Base-by-base conservation (phyloP, 1,284 basidiomycete species). In the Erythrobasidium hasegawianum region DNA sequence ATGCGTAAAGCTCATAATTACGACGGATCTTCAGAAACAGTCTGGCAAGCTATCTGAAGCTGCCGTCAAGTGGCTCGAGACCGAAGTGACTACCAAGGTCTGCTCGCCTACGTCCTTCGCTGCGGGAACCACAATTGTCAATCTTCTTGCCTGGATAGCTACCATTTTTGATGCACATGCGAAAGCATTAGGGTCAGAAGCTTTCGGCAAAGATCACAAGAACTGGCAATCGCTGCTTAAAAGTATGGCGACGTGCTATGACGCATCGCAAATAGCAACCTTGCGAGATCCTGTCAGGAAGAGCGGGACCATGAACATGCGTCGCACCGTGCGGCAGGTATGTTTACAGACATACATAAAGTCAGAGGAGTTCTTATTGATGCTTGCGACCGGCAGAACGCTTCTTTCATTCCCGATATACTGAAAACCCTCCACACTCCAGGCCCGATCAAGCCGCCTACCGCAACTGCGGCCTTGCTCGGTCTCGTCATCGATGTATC, bases 401-500 rank as follows among this genome's bases (percentile, higher is more conserved):
- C 59, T n/a, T 26, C 14, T 11, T 10, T 59, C 4, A 60, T 70
- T 13, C 55, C 65, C n/a, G 38, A 54, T 16, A 29, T 64, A 18
- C 43, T 69, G 13, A 20, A 53, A 20, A 26, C 18, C 29, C 56
- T 64, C n/a, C 16, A 54, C 26, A 33, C 49, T 33, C 43, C 61
- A 13, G 33, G 13, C 22, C 38, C 57, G 14, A 40, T 65, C 16
- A 57, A 68, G 13, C 41, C 69, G 24, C 4, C 50, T 16, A 22
- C 53, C 16, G 10, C 47, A 8, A 27, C 49, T 41, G 74, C 73
- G 3, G 52, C 71, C 8, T 49, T 76, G 10, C 50, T 76, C 22
- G 75, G 75, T 5, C 40, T 72, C 3, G 67, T 71, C 2, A 55
- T 76, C 38, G 75, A 75, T 45, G 75, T 76, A 11, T 67, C 73